Base-by-base conservation (phyloP, 345 rosid species). In the Passiflora organensis region DNA sequence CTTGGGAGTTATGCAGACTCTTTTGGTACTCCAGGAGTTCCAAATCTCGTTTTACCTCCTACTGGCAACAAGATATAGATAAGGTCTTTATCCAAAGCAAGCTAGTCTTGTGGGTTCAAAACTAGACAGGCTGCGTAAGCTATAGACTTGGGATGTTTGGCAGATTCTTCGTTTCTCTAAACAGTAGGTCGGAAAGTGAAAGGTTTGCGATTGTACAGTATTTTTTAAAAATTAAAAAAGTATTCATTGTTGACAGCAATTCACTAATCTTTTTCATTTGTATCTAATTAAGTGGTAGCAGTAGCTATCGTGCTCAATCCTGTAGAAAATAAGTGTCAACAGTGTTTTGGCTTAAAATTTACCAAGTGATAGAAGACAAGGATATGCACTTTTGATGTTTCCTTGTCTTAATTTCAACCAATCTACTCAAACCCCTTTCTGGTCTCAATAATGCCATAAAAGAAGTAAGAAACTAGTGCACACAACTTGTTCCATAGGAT, bases 401-500 rank as follows among this genome's bases (percentile, higher is more conserved):
- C 36, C 54, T 50, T 32, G 13, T 50, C 39, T 16, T 13, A 36
- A 12, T 36, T 28, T 48, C 32, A 24, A 13, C 34, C 52, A 14
- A 20, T 12, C 18, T n/a, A 24, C n/a, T n/a, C n/a, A 23, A 48
- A 16, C 28, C 18, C 51, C 32, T 22, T n/a, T n/a, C 28, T 48
- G 51, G n/a, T 48, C 51, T 48, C 34, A 48, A 23, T 14, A 48
- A 23, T 23, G n/a, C 51, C 28, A 48, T 48, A 48, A 48, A 21
- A 32, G 41, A 38, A 17, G 36, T 13, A 43, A 28, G 32, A 22
- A 39, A 13, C n/a, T 0, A 11, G 24, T 16, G 34, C 50, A n/a
- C n/a, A n/a, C n/a, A 45, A 32, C 24, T 58, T 23, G 63, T 22
- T 57, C 32, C 25, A 47, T 57, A 42, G 14, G 13, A 20, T 48